Conservation (phyloP, 2,329 filamentous ascomycete species). For the Colletotrichum higginsianum region DNA sequence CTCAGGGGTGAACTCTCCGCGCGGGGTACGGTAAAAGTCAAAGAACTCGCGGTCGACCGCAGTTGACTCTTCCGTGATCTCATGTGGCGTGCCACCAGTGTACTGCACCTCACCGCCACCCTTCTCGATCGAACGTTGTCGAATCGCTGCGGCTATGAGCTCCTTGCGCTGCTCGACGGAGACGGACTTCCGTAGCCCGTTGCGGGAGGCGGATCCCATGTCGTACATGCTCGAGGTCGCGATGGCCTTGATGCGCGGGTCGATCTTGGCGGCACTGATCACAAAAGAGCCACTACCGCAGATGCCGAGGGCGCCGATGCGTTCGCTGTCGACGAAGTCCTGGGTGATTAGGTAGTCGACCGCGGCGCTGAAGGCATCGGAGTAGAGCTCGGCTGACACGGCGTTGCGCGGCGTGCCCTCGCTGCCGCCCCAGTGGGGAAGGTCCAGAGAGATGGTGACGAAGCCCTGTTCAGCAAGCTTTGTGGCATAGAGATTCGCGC, state of each 20-base stretch:
- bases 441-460: slow-evolving; percentile 47
- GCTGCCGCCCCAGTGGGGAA: slow-evolving; percentile 48
- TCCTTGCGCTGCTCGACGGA: slow-evolving; percentile 26
- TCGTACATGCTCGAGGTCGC: slow-evolving; percentile 43
- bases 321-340: slow-evolving; percentile 47
- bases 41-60: slow-evolving; percentile 26
- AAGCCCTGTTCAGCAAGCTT: slow-evolving; percentile 47
- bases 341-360: slow-evolving; percentile 49
- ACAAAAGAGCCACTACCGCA: slow-evolving; percentile 51
- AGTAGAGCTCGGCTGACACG: slow-evolving; percentile 47
- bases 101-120: slow-evolving; percentile 13
- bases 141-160: background rate
- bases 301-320: slow-evolving; percentile 50
- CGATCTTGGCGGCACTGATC: slow-evolving; percentile 54
- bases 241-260: slow-evolving; percentile 46
- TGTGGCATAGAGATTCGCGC: slow-evolving; percentile 50
- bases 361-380: slow-evolving; percentile 50
- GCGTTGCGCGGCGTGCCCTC: slow-evolving; percentile 46
- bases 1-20: slow-evolving; percentile 29
- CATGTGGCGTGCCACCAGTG: slow-evolving; percentile 7
- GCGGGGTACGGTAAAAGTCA: slow-evolving; percentile 37
- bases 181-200: slow-evolving; percentile 4
- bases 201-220: slow-evolving; percentile 25
- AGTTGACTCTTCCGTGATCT: slow-evolving; percentile 5
- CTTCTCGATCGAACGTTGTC: slow-evolving; percentile 26